phyloP scores from a whole-genome alignment of 441 rosid genomes.

The Jatropha multifida region DNA sequence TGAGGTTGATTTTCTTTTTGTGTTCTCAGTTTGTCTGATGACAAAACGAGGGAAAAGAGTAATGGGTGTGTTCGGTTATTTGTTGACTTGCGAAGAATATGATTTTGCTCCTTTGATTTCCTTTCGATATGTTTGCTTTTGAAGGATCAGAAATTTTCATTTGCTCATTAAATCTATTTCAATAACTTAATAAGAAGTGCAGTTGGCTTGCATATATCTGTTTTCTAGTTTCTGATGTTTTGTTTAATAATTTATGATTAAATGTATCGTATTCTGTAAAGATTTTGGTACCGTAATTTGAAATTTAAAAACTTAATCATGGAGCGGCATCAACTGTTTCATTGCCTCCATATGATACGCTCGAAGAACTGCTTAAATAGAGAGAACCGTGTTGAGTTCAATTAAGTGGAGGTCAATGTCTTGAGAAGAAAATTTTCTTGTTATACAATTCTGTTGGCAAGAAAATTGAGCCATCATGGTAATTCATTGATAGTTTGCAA shows the following conservation, averaged over 20 bases:
- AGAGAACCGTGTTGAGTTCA: background rate
- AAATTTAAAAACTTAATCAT: background rate
- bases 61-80: background rate
- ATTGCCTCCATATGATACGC: background rate
- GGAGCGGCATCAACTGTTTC: background rate
- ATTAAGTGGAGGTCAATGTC: background rate
- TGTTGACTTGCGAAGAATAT: background rate
- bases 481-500: background rate
- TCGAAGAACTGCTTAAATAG: background rate
- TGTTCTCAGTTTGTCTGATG: constrained; percentile 4
- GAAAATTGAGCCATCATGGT: background rate
- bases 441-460: background rate
- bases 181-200: no score
- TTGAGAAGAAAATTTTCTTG: background rate
- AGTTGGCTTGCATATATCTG: no score
- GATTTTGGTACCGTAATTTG: background rate
- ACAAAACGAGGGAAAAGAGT: background rate
- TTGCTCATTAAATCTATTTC: no score
- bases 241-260: background rate
- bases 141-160: background rate
- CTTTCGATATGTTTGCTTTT: background rate
- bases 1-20: background rate
- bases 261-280: background rate
- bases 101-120: background rate
- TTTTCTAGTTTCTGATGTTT: constrained; percentile 5